These are phyloP conservation scores for Tylopilus sp. DNA, from an alignment of 768 basidiomycete species.

Conservation along the genomic window DNA sequence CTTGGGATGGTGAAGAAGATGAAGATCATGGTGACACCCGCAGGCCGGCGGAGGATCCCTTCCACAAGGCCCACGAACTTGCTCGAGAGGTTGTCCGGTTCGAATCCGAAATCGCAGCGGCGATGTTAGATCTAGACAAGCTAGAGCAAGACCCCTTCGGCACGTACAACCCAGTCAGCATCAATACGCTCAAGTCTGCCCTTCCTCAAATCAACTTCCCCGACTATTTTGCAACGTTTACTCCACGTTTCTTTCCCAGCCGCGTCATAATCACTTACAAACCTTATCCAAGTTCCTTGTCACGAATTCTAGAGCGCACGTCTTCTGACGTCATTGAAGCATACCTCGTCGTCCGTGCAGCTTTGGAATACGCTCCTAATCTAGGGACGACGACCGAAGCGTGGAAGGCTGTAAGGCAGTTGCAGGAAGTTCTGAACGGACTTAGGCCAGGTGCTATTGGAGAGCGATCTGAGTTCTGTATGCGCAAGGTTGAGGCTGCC, in stretches of 20 bases:
- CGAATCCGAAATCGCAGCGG: conserved; percentile 73
- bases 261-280: conserved; percentile 83
- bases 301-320: conserved; percentile 64
- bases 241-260: conserved; percentile 70
- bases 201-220: conserved; percentile 79
- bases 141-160: conserved; percentile 76
- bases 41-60: conserved; percentile 33
- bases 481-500: conserved; percentile 62
- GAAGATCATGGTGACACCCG: conserved; percentile 39
- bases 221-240: conserved; percentile 83
- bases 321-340: conserved; percentile 73
- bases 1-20: conserved; percentile 71
- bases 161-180: conserved; percentile 81
- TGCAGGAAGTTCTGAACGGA: conserved; percentile 74
- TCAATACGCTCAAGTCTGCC: conserved; percentile 63
- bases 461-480: conserved; percentile 82
- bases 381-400: conserved; percentile 75
- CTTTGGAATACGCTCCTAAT: conserved; percentile 61
- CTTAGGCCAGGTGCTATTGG: conserved; percentile 84
- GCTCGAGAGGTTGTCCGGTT: conserved; percentile 73
- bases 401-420: conserved; percentile 68
- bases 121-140: conserved; percentile 77
- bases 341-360: conserved; percentile 80
- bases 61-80: conserved; percentile 53
- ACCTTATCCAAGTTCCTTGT: conserved; percentile 65